phyloP scores from a whole-genome alignment of 768 basidiomycete genomes.

The Pulveroboletus sp. region DNA sequence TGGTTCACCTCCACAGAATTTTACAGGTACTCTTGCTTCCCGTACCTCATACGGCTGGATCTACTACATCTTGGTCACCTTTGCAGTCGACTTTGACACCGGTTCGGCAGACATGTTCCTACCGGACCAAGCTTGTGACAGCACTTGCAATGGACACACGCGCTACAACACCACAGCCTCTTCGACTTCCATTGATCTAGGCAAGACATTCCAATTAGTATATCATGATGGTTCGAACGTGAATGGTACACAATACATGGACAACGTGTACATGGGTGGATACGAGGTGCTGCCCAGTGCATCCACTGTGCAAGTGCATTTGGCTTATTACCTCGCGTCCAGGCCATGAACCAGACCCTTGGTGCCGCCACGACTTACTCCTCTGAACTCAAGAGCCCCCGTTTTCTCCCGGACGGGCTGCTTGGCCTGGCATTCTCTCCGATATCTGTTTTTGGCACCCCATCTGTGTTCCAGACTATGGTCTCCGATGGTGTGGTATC shows the following conservation, averaged over 20 bases:
- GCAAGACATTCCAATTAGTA: conserved; percentile 25
- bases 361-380: conserved; percentile 42
- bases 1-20: conserved; percentile 43
- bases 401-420: conserved; percentile 37
- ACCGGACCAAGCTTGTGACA: conserved; percentile 26
- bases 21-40: conserved; percentile 32
- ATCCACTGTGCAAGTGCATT: conserved; percentile 5
- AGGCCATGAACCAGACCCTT: conserved; percentile 38
- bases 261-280: conserved; percentile 40
- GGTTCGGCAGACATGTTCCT: conserved; percentile 49
- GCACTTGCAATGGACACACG: conserved; percentile 30
- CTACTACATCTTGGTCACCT: not conserved
- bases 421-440: conserved; percentile 40
- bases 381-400: conserved; percentile 18
- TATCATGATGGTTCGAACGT: conserved; percentile 39
- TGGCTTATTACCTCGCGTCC: not conserved
- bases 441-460: conserved; percentile 33
- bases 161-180: conserved; percentile 28
- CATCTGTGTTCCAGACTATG: conserved; percentile 44
- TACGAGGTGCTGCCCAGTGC: conserved; percentile 25
- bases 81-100: conserved; percentile 49
- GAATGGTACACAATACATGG: conserved; percentile 37
- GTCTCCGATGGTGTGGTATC: conserved; percentile 31
- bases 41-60: not conserved
- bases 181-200: conserved; percentile 28